Evolutionary conservation across 2,329 filamentous ascomycete genomes (phyloP), one percentile per base, ranked within the genome.

Genomic region (Eutypella sp.): DNA sequence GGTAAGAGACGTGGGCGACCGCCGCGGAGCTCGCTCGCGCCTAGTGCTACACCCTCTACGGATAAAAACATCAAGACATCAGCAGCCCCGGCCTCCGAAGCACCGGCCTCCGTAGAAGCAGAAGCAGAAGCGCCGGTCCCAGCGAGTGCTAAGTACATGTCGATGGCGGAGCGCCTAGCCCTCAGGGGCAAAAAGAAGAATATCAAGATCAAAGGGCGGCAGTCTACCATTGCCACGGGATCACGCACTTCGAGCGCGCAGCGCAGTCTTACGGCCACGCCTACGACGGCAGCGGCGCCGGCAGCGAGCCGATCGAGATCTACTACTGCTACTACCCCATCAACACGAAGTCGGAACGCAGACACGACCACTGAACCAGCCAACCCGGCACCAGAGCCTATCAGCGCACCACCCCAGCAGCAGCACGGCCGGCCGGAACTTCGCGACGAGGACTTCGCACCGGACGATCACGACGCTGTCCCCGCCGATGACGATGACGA

Each of bases 111-210:
- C 49, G 16, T 36, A 46, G 8, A 34, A 42, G 29, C 51, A 37
- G 20, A 51, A 25, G 38, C 52, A 4, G 45, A 50, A 24, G 29
- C 45, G 24, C 44, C 47, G 6, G 45, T 46, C 11, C 45, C 58
- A 15, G 49, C 47, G 24, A 48, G 37, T 44, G 55, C 7, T 22
- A 48, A 9, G 56, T 70, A 75, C 40, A 66, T 81, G 65, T 81
- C 78, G 5, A 73, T 82, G 72, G 70, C 72, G 31, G 78, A 81
- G 53, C 70, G 76, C n/a, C 74, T 79, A 69, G 75, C 71, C 27
- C 63, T 78, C 2, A 69, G 65, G 42, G 78, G 77, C 10, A 79
- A 71, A 58, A 73, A 69, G 43, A 71, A 81, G 51, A 78, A 71
- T 60, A 79, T 81, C n/a, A n/a, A n/a, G n/a, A n/a, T n/a, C n/a